Evolutionary conservation across 2,329 filamentous ascomycete genomes (phyloP).

Genomic region (Daldinia sp.): DNA sequence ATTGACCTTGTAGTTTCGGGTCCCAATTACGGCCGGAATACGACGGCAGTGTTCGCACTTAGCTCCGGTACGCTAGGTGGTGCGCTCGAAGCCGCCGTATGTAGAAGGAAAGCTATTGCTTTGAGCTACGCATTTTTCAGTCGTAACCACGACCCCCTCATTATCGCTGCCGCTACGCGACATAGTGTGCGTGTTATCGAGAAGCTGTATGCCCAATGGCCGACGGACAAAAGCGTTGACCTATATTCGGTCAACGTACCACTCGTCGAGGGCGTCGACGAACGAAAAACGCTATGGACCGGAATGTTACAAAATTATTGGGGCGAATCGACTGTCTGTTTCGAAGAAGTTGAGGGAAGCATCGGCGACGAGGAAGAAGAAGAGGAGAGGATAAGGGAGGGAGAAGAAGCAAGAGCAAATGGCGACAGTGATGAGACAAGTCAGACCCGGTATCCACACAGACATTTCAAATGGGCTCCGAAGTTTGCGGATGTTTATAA

Average conservation of each 20-base stretch:
- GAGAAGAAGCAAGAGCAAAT: conserved; percentile 54
- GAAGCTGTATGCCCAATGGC: conserved; percentile 81
- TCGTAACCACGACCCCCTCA: conserved; percentile 81
- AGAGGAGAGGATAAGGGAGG: conserved; percentile 79
- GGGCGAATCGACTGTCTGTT: conserved; percentile 83
- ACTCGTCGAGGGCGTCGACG: conserved; percentile 79
- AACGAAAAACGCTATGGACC: conserved; percentile 82
- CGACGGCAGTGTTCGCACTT: conserved; percentile 81
- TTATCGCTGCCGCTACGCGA: conserved; percentile 81
- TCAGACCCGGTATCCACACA: conserved; percentile 72
- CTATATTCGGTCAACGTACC: conserved; percentile 95
- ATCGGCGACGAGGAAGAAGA: conserved; percentile 74
- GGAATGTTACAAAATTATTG: conserved; percentile 92
- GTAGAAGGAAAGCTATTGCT: conserved; percentile 78
- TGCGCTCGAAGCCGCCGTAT: conserved; percentile 81
- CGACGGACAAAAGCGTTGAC: conserved; percentile 73
- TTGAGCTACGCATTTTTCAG: conserved; percentile 92
- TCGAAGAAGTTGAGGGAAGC: conserved; percentile 80
- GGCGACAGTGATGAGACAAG: conserved; percentile 52
- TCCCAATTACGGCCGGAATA: conserved; percentile 87
- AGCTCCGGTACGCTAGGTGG: conserved; percentile 83
- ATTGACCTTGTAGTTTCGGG: conserved; percentile 83
- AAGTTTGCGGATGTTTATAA: conserved; percentile 87
- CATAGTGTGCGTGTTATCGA: conserved; percentile 84
- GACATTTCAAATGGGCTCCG: conserved; percentile 95